phyloP scores from a whole-genome alignment of 2,329 filamentous ascomycete genomes.

The Apiospora arundinis region DNA sequence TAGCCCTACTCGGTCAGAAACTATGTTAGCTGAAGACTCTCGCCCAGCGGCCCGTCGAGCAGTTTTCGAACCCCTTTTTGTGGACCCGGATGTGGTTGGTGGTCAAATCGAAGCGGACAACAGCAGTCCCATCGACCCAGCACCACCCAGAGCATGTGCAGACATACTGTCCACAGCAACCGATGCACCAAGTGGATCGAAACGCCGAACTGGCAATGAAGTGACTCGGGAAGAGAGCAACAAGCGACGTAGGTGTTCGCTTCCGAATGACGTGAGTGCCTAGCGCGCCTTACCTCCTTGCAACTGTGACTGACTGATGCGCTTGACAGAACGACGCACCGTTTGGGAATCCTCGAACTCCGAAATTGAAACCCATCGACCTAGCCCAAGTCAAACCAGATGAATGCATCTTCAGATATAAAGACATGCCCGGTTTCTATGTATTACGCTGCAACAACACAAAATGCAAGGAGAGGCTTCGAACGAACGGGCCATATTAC shows the following conservation, averaged over 20 bases:
- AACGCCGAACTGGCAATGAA: not conserved
- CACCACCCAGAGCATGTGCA: not conserved
- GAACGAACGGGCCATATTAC: not conserved
- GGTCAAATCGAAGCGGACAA: not conserved
- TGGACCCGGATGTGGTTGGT: not conserved
- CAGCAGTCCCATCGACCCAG: not conserved
- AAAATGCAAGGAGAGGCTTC: not conserved
- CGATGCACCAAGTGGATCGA: not conserved
- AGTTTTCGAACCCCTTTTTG: not conserved
- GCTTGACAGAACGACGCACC: not conserved
- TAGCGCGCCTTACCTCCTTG: not conserved
- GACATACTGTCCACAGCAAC: not conserved
- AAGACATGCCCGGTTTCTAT: no score
- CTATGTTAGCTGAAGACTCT: not conserved
- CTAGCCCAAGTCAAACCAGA: not conserved
- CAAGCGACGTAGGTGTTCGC: not conserved
- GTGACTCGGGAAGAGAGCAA: not conserved
- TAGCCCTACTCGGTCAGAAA: not conserved
- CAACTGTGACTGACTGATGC: not conserved
- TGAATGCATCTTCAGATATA: slow-evolving; percentile 16
- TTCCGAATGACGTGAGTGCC: not conserved
- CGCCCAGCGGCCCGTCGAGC: not conserved
- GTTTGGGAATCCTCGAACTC: no score
- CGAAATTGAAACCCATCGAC: not conserved
- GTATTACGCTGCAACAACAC: no score